Base-by-base conservation (phyloP, 73 alveolate genomes). In the Paramecium tetraurelia region DNA sequence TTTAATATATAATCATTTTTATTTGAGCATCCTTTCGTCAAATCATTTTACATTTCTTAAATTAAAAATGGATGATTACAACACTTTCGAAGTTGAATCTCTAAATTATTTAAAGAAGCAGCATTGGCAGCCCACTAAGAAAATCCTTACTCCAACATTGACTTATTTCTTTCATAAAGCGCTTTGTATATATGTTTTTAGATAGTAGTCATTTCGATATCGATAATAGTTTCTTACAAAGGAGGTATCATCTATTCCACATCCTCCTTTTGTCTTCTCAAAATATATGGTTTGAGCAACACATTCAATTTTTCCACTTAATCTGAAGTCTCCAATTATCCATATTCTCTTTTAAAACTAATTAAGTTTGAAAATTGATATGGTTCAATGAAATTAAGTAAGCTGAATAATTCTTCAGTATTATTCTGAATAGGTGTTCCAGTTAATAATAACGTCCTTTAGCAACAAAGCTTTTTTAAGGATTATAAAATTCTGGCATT, bases 341-440 rank as follows among this genome's bases (percentile, higher is more conserved):
- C 99, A 92, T 88, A 97, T n/a, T 88, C 36, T 57, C 89, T 95
- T 63, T 92, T 33, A 83, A 96, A 93, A 18, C 12, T 68, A 4
- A 95, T 95, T 70, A 85, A 68, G 20, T 92, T 85, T 27, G 94
- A 59, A 85, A 97, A 97, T 85, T 93, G 84, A 33, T 72, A 95
- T 10, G 99, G 99, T 96, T 97, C 99, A 43, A 98, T 98, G 92
- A 96, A 98, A 89, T 98, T 98, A 59, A 98, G 95, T 31, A 98
- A 92, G 10, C 99, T 96, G 96, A 98, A 98, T 72, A 98, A 94
- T 93, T 98, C 99, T 94, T 96, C 98, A 9, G 99, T 98, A 95
- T 97, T 98, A 85, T 98, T 98, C 87, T 98, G 97, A 38, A 98
- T 96, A 18, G 99, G 99, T 22, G 99, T 98, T 4, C 99, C 99